phyloP scores from a whole-genome alignment of 305 asterid species.

The Caryopteris hybrid region DNA sequence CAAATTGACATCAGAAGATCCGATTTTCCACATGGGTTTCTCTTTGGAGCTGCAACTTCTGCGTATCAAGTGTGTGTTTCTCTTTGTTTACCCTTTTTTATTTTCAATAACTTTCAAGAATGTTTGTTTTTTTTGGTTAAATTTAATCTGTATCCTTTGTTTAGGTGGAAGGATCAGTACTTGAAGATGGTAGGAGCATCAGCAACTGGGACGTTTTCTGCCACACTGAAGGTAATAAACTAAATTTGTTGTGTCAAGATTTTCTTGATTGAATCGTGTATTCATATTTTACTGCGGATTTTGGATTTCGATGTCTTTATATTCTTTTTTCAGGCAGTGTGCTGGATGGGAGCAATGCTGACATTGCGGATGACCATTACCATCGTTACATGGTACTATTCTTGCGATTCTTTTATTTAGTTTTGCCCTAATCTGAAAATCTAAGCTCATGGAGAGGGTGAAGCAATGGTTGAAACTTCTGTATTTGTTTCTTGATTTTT shows the following conservation, averaged over 20 bases:
- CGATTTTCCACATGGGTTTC: constrained; percentile 63
- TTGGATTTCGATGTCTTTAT: not conserved
- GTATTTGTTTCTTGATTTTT: not conserved
- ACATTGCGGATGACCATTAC: constrained; percentile 78
- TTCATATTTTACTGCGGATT: not conserved
- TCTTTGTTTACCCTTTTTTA: not conserved
- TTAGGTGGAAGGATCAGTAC: constrained; percentile 77
- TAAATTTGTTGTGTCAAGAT: not conserved
- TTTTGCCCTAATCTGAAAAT: not conserved
- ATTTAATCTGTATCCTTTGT: not conserved
- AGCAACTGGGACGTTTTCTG: constrained; percentile 76
- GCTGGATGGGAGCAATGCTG: constrained; percentile 53
- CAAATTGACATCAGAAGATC: constrained; percentile 29
- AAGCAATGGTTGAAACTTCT: not conserved
- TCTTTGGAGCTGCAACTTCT: constrained; percentile 77
- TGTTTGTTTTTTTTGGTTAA: too few relatives aligned
- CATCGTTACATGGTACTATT: constrained; percentile 62
- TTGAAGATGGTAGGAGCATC: constrained; percentile 60
- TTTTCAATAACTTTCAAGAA: too few relatives aligned
- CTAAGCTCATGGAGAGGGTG: not conserved
- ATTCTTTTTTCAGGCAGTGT: constrained; percentile 43
- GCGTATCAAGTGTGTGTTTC: constrained; percentile 57
- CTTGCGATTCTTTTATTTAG: not conserved
- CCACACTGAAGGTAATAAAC: constrained; percentile 32
- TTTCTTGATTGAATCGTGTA: not conserved